Evolutionary conservation across 208 protist species (phyloP), one percentile per base, ranked within the genome.

Genomic region (Wallacemonas sp.): DNA sequence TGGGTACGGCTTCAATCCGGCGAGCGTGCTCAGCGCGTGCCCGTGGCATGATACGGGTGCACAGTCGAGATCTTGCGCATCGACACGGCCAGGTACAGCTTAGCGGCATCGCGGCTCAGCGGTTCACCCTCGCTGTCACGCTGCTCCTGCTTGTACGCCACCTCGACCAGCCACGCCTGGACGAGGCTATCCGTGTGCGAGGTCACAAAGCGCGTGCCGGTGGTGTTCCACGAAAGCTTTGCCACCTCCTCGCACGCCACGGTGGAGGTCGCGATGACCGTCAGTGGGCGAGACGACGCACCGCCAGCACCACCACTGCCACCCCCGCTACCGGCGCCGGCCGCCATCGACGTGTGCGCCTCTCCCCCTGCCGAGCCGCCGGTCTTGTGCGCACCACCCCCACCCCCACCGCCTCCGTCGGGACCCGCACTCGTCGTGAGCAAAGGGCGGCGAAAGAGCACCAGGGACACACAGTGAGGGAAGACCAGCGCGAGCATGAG

Each of bases 191-290:
- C 87, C 3, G 78, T 74, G 68, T 96, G 91, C 28, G 85, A 77
- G 4, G 91, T 94, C 23, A 89, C 76, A 54, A 96, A 90, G 61
- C 87, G 81, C 8, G 86, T 92, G 14, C 87, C 87, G 14, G 83
- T 88, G 31, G 77, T 79, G 61, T 94, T 93, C 88, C 91, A 96
- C 52, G 82, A 83, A 48, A 94, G 52, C 41, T 82, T 83, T 10
- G 77, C 70, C n/a, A 91, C 71, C 25, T 88, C 82, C 48, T 86
- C 77, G 44, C 79, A 84, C 25, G 61, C 25, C 22, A 82, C 62
- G 38, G 77, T 67, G 12, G 77, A 66, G 41, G 71, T 72, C 20
- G 71, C 73, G 64, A 89, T 45, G 28, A 87, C 57, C 28, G 81
- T 74, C 18, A 95, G 77, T 77, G 57, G 18, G 18, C 23, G n/a